phyloP scores from a whole-genome alignment of 2,329 filamentous ascomycete species.

The Tolypocladium nubicola region DNA sequence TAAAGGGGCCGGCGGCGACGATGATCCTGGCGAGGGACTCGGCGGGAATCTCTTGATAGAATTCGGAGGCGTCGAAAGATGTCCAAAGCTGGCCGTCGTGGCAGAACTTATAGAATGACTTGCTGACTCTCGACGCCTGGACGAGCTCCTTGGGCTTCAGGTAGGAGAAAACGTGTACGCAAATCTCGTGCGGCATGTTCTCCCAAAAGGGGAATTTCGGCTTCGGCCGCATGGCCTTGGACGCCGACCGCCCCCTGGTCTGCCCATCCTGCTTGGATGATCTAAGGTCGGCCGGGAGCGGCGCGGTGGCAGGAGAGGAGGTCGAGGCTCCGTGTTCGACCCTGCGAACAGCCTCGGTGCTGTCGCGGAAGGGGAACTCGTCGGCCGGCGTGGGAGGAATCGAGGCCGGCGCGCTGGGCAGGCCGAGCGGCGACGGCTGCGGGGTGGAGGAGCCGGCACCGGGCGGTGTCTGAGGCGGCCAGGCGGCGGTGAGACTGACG shows the following conservation, averaged over 20 bases:
- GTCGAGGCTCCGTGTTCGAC: slow-evolving; percentile 36
- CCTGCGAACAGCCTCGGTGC: slow-evolving; percentile 40
- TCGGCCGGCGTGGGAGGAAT: slow-evolving; percentile 26
- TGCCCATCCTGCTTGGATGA: slow-evolving; percentile 23
- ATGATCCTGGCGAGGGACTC: slow-evolving; percentile 79
- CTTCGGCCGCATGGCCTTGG: slow-evolving; percentile 14
- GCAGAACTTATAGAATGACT: slow-evolving; percentile 69
- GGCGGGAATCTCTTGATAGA: slow-evolving; percentile 78
- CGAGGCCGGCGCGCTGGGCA: slow-evolving; percentile 23
- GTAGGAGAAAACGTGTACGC: slow-evolving; percentile 65
- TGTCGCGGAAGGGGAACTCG: slow-evolving; percentile 30
- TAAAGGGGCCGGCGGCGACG: slow-evolving; percentile 74
- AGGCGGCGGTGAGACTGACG: slow-evolving; percentile 36
- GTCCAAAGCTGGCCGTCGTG: slow-evolving; percentile 95
- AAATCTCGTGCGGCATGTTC: slow-evolving; percentile 72
- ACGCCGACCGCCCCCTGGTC: slow-evolving; percentile 7
- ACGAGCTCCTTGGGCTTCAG: slow-evolving; percentile 74
- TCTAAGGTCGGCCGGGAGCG: slow-evolving; percentile 53
- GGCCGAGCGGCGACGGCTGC: slow-evolving; percentile 28
- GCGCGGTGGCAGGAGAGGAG: slow-evolving; percentile 36
- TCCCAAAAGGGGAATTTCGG: slow-evolving; percentile 60
- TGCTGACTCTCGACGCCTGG: slow-evolving; percentile 65
- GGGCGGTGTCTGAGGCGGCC: slow-evolving; percentile 16
- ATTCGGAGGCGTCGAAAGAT: slow-evolving; percentile 71
- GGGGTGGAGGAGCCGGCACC: slow-evolving; percentile 20